Evolutionary conservation across 2,329 filamentous ascomycete species (phyloP).

Genomic region (Rutstroemia sp.): DNA sequence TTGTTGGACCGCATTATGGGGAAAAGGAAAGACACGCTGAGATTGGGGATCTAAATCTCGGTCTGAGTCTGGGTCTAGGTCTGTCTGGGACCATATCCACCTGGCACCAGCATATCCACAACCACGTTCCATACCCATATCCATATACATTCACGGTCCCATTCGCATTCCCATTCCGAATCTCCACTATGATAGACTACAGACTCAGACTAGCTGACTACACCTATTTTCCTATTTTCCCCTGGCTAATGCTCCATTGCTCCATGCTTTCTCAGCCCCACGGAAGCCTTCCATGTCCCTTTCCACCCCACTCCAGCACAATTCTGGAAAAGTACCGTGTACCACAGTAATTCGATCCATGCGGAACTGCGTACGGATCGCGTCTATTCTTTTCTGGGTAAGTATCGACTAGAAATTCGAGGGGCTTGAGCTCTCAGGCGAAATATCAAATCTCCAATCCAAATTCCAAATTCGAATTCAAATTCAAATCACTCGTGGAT

Average conservation of each 20-base stretch:
- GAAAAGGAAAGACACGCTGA: neutral
- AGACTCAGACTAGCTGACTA: neutral
- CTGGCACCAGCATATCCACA: neutral
- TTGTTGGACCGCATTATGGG: neutral
- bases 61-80: neutral
- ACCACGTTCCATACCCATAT: neutral
- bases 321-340: neutral
- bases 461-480: too few species aligned
- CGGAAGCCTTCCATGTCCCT: neutral
- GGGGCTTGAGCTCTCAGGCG: too few species aligned
- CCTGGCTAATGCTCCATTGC: neutral
- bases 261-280: constrained; percentile 1
- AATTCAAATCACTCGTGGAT: too few species aligned
- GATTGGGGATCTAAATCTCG: neutral
- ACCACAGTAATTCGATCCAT: too few species aligned
- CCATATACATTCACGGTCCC: neutral
- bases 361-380: neutral
- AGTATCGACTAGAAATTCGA: too few species aligned
- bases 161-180: neutral
- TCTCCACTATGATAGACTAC: constrained; percentile 2
- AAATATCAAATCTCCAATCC: too few species aligned
- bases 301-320: neutral
- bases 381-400: neutral
- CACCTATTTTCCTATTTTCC: neutral
- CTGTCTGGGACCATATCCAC: neutral